Evolutionary conservation across 1,284 basidiomycete species (phyloP), one percentile per base, ranked within the genome.

Genomic region (Boletus holoroseus): DNA sequence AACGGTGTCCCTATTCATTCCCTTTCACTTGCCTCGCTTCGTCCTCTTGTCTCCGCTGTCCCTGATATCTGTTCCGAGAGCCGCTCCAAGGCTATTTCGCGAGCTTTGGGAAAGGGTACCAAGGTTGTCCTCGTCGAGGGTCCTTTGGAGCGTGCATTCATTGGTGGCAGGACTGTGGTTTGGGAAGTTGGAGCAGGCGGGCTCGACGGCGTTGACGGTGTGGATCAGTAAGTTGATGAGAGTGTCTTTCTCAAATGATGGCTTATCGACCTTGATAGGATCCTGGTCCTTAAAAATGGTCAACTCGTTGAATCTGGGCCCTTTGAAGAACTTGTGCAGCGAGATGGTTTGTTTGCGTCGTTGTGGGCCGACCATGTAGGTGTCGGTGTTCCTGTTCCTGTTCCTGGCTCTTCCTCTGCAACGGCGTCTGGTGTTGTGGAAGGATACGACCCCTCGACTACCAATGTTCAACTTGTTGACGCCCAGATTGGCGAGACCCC

Each of bases 1-100:
- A 91, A 95, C 61, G 90, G 88, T 1, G 78, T 87, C 62, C 89
- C 95, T 61, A 87, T 96, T 51, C 78, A 86, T 31, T 83, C 91
- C 57, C 79, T 95, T 12, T 93, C 91, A 0, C 90, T 94, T 64
- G 72, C 76, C 32, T 88, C 84, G 51, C 72, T 95, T 39, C 77
- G 91, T 38, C 79, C 81, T 57, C 79, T 88, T 1, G 88, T 95
- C 53, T 90, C 91, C 20, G 85, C 88, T 28, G 85, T 92, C 7
- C 89, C 90, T 2, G 87, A 91, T 42, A 83, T 82, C 58, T 82
- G 81, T 24, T 81, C 85, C n/a, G 89, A 92, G 70, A 89, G 89
- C 70, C 91, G 93, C 63, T 77, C 88, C 3, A 88, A 93, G 11
- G 87, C 92, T 11, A 85, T 96, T 60, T 91, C 93, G 0, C 76